phyloP scores from a whole-genome alignment of 2,329 filamentous ascomycete species.

The Clarireedia hainanense region DNA sequence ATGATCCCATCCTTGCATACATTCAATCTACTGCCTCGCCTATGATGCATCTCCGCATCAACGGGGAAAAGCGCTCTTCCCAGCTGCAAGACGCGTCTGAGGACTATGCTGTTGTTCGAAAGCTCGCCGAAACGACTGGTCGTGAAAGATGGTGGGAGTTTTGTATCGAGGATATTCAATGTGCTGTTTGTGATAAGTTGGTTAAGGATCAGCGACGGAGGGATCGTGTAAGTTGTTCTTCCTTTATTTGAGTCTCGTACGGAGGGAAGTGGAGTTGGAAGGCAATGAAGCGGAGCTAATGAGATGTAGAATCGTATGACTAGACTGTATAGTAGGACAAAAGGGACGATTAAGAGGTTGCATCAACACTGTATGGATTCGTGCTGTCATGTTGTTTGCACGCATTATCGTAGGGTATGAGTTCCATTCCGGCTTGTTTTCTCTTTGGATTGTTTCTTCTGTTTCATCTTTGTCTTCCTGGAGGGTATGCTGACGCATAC shows the following conservation, averaged over 20 bases:
- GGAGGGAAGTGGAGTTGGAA: no score
- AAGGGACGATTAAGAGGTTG: neutral
- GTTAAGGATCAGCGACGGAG: neutral
- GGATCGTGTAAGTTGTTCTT: neutral
- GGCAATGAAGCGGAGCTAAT: neutral
- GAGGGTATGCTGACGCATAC: neutral
- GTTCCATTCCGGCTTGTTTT: neutral
- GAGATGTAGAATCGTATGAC: neutral
- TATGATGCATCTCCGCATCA: neutral
- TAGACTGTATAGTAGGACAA: neutral
- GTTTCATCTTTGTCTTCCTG: neutral
- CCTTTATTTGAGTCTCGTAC: neutral
- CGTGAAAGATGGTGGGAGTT: slow-evolving; percentile 1
- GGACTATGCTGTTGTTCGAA: neutral
- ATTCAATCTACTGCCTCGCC: neutral
- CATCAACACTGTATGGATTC: slow-evolving; percentile 8
- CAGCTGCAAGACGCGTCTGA: neutral
- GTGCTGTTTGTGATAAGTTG: neutral
- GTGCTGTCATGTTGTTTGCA: neutral
- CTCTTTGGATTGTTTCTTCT: neutral
- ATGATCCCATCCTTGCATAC: no score
- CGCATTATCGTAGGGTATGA: neutral
- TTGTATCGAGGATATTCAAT: slow-evolving; percentile 8
- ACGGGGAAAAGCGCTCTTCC: neutral
- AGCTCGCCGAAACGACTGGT: neutral